Base-by-base conservation (phyloP, 768 basidiomycete species). In the Fibroporia radiculosa region DNA sequence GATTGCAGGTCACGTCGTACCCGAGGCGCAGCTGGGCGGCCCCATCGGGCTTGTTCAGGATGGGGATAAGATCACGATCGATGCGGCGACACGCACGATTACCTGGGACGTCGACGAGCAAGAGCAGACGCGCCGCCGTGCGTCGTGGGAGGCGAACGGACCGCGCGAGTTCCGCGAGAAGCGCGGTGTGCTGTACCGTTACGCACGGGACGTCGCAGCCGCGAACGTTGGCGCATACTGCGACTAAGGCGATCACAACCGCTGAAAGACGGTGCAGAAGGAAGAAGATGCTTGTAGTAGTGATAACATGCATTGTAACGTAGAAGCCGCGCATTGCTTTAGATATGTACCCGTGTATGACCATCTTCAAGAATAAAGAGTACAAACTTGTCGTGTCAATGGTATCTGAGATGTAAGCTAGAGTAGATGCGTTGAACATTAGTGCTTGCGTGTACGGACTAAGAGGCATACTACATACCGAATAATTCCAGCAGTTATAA, bases 1-100 rank as follows among this genome's bases (percentile, higher is more conserved):
- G 6, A 7, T 31, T 41, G 70, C 70, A 64, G 89, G 78, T 27
- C 77, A 82, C 48, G 70, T 78, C 45, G 70, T 72, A 25, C 77
- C 77, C 4, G 77, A 80, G 61, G 89, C 89, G 16, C 76, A 75
- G 25, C 66, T 85, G 22, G 89, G 89, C 43, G 90, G 90, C 0
- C 90, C 91, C 2, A 93, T 93, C 53, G 91, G 87, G 23, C 76
- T 93, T 16, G 83, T 91, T 40, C 68, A 80, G 55, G 88, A 93
- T 51, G 91, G 90, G 4, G 90, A 93, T 61, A 68, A 62, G 38
- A 81, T 93, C 49, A 55, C 82, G 45, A 84, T 93, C 48, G 86
- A 92, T 59, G 63, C 87, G 1, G 75, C 70, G 46, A 75, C 61
- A 23, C 70, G 78, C 54, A 65, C 70, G 5, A 86, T 92, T 50